Conservation (phyloP, 176 grass and related monocot genomes). For the Carex parvula region DNA sequence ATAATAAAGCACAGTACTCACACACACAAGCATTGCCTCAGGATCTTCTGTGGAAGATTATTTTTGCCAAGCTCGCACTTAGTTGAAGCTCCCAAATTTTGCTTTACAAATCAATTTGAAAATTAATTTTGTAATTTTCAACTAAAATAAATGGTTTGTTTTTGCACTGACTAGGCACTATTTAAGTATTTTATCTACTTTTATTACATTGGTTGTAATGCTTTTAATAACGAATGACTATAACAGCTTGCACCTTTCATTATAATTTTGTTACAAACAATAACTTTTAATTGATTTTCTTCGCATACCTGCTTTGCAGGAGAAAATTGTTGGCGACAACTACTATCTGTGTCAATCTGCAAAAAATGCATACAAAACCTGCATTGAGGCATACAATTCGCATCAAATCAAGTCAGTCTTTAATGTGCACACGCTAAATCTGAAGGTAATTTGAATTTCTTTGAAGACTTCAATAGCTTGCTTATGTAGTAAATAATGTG, state of each 20-base stretch:
- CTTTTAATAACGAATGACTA: not conserved
- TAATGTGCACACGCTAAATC: slow-evolving; percentile 10
- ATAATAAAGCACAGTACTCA: not conserved
- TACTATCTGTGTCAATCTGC: slow-evolving; percentile 19
- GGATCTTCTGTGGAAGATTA: not conserved
- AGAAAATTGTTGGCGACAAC: slow-evolving; percentile 22
- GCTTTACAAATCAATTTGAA: not conserved
- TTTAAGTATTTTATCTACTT: not conserved
- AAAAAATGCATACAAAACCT: slow-evolving; percentile 13
- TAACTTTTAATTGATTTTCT: not conserved
- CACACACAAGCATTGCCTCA: not conserved
- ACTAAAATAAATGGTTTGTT: not conserved
- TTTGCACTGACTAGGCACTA: not conserved
- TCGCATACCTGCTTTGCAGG: not conserved
- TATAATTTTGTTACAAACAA: not conserved
- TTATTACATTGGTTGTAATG: not conserved
- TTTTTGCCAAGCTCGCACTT: not conserved
- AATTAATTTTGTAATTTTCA: not conserved
- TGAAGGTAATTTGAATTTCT: slow-evolving; percentile 12
- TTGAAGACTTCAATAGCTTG: not conserved
- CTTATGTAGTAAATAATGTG: not conserved
- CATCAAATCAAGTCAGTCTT: slow-evolving; percentile 10
- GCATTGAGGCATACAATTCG: slow-evolving; percentile 18
- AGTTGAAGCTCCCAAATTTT: not conserved
- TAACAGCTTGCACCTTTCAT: not conserved